Conservation (phyloP, 2,329 filamentous ascomycete genomes). For the Neofusicoccum umdonicola region DNA sequence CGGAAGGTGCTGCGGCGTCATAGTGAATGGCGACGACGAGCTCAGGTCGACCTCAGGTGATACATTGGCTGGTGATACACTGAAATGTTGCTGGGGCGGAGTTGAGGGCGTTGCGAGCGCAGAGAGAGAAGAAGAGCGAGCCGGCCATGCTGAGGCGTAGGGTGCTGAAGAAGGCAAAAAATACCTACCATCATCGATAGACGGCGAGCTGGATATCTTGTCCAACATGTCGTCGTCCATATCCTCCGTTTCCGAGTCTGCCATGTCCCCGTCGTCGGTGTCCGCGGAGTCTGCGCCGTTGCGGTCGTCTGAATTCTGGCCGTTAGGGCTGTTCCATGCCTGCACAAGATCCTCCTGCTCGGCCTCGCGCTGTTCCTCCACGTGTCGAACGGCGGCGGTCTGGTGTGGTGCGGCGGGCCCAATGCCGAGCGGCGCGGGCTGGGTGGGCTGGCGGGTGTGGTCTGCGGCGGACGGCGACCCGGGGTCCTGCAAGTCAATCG, state of each 20-base stretch:
- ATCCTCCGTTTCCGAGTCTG: slow-evolving; percentile 62
- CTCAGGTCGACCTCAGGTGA: slow-evolving; percentile 28
- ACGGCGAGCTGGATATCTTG: slow-evolving; percentile 97
- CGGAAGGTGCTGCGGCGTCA: slow-evolving; percentile 45
- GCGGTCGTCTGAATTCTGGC: slow-evolving; percentile 33
- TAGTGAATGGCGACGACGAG: slow-evolving; percentile 45
- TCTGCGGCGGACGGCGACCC: slow-evolving; percentile 80
- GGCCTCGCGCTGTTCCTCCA: slow-evolving; percentile 68
- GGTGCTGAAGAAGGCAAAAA: slow-evolving; percentile 34
- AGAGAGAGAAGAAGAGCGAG: slow-evolving; percentile 43
- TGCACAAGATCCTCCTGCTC: slow-evolving; percentile 67
- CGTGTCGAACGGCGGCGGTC: slow-evolving; percentile 76
- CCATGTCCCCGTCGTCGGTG: slow-evolving; percentile 51
- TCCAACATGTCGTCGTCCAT: slow-evolving; percentile 95
- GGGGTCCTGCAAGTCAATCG: slow-evolving; percentile 88
- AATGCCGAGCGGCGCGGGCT: slow-evolving; percentile 51
- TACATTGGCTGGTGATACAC: slow-evolving; percentile 25
- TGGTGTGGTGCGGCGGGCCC: slow-evolving; percentile 74
- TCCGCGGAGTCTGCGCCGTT: slow-evolving; percentile 55
- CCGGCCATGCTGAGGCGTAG: slow-evolving; percentile 35
- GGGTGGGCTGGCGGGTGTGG: slow-evolving; percentile 60
- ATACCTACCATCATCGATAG: slow-evolving; percentile 97
- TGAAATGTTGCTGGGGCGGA: slow-evolving; percentile 20
- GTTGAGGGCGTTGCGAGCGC: slow-evolving; percentile 27
- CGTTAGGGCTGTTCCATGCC: slow-evolving; percentile 25